Evolutionary conservation across 192 early-diverging fungal species (phyloP).

Genomic region (Chytriomyces sp.): DNA sequence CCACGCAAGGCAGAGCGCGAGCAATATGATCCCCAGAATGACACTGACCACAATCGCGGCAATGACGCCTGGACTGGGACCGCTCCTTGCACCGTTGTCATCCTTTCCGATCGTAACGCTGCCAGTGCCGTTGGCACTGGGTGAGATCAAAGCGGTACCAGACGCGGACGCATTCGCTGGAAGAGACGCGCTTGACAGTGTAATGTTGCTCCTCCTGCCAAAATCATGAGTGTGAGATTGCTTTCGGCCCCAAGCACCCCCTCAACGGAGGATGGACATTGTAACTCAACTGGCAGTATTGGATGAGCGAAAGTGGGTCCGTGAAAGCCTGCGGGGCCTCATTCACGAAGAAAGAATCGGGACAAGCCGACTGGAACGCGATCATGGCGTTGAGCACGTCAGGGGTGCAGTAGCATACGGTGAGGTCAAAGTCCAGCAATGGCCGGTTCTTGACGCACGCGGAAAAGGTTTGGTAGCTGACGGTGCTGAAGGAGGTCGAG

Average conservation of each 20-base stretch:
- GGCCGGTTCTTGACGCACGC: not conserved
- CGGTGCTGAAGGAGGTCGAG: not conserved
- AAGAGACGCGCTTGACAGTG: not conserved
- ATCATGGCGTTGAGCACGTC: not conserved
- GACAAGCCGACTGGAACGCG: not conserved
- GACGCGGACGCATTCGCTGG: no score
- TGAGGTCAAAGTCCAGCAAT: not conserved
- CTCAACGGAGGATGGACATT: no score
- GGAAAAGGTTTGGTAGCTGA: not conserved
- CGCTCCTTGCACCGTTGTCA: no score
- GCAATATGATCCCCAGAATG: no score
- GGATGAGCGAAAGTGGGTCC: not conserved
- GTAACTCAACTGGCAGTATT: not conserved
- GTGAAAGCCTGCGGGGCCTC: not conserved
- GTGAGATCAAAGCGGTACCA: no score
- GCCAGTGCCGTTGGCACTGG: not conserved
- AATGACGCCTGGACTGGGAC: no score
- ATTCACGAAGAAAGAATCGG: not conserved
- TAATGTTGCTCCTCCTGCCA: not conserved
- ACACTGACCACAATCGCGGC: no score
- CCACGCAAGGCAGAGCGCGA: no score
- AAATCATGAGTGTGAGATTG: no score
- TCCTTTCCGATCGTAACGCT: not conserved
- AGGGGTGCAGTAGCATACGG: not conserved
- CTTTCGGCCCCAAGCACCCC: no score